Conservation (phyloP, 495 filamentous ascomycete genomes). For the Xylaria castorea region DNA sequence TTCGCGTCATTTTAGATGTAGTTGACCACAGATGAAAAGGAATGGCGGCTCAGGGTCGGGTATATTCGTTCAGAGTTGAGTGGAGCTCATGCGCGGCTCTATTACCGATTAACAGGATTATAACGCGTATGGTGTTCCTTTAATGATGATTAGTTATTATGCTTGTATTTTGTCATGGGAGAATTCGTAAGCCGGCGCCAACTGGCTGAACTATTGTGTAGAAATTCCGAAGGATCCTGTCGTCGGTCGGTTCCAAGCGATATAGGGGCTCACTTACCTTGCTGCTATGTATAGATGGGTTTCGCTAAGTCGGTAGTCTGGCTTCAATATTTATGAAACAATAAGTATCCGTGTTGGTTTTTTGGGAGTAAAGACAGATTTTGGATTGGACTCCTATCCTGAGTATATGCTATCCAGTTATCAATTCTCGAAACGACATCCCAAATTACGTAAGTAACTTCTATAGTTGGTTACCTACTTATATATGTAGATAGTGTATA, state of each 20-base stretch:
- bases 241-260: not conserved
- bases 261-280: not conserved
- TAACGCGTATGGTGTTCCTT: not conserved
- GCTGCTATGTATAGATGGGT: not conserved
- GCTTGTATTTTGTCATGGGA: not conserved
- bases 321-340: no score
- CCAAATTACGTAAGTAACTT: not conserved
- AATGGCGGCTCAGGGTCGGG: not conserved
- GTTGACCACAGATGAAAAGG: not conserved
- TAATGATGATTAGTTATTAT: not conserved
- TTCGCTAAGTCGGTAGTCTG: not conserved
- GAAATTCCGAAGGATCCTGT: not conserved
- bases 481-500: not conserved
- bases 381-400: not conserved
- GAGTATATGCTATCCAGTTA: no score
- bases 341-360: not conserved
- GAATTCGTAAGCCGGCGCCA: not conserved
- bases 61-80: not conserved
- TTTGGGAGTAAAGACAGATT: not conserved
- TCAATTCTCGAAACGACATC: not conserved
- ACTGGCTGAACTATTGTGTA: not conserved
- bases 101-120: not conserved
- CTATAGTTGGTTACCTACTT: not conserved
- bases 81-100: not conserved
- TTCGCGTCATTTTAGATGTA: not conserved